These are phyloP conservation scores for Bauhinia variegata DNA, from an alignment of 306 rosid species.

Conservation along the genomic window DNA sequence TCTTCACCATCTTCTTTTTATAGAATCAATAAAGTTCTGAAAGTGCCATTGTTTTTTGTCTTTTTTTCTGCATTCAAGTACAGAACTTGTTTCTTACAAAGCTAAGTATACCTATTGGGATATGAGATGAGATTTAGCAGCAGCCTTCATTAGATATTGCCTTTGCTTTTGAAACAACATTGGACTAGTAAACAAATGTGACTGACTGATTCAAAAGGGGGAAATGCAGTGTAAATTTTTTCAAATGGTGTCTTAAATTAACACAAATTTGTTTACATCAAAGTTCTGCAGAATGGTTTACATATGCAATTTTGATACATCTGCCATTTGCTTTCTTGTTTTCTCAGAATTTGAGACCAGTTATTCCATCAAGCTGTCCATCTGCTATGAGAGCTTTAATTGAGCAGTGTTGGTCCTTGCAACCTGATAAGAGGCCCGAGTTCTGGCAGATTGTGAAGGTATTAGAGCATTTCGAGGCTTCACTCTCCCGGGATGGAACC, in stretches of 20 bases:
- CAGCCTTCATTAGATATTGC: neutral
- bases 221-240: neutral
- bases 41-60: too few relatives aligned
- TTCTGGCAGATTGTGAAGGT: constrained; percentile 92
- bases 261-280: constrained; percentile 17
- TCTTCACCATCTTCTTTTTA: too few relatives aligned
- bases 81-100: too few relatives aligned
- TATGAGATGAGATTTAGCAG: neutral
- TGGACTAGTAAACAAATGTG: neutral
- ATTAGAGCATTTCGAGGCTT: constrained; percentile 75
- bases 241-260: constrained; percentile 10
- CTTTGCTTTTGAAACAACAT: neutral
- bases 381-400: constrained; percentile 75
- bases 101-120: too few relatives aligned
- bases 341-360: constrained; percentile 77
- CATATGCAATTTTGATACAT: constrained; percentile 24
- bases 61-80: too few relatives aligned
- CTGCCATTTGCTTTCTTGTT: constrained; percentile 38
- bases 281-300: constrained; percentile 10
- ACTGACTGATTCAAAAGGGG: neutral
- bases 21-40: too few relatives aligned
- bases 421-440: constrained; percentile 83
- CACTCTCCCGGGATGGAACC: constrained; percentile 71
- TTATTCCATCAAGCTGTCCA: constrained; percentile 66
- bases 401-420: constrained; percentile 87